Percentiles rank a stretch among this genome's conserved stretches.
Evolutionary conservation across 2,329 filamentous ascomycete species (phyloP).

Genomic region (Colletotrichum lini): DNA sequence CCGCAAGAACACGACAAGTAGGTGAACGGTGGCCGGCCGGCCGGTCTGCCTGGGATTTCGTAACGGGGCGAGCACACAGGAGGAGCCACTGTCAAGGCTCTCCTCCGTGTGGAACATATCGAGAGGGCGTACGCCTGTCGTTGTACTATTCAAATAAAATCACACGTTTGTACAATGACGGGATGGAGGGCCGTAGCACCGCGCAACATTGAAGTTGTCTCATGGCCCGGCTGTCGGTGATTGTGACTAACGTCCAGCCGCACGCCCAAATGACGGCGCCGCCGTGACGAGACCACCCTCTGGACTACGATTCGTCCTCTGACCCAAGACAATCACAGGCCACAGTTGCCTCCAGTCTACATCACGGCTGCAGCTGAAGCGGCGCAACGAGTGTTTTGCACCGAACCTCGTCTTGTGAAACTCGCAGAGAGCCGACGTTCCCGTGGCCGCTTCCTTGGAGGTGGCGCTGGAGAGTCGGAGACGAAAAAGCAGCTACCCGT

Average conservation of each 20-base stretch:
- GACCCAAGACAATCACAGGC: constrained; percentile 19
- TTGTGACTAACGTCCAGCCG: background rate
- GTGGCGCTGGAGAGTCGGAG: background rate
- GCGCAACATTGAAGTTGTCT: too few relatives aligned
- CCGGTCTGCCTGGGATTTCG: background rate
- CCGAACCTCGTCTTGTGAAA: background rate
- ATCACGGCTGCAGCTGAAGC: background rate
- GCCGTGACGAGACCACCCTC: background rate
- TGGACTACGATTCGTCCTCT: constrained; percentile 1
- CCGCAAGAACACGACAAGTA: constrained; percentile 35
- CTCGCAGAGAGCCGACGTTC: background rate
- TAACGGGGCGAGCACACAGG: background rate
- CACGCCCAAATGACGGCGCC: background rate
- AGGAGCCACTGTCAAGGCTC: background rate
- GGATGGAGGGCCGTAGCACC: too few relatives aligned
- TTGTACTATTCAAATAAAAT: background rate
- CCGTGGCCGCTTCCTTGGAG: background rate
- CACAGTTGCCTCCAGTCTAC: background rate
- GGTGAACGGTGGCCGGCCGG: too few relatives aligned
- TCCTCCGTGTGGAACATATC: too few relatives aligned
- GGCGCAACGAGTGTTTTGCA: background rate
- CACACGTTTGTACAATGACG: background rate
- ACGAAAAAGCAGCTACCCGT: constrained; percentile 19
- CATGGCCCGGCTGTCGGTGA: too few relatives aligned
- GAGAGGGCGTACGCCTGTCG: too few relatives aligned